Evolutionary conservation across 176 grass and related monocot genomes (phyloP).

Genomic region (Triticum urartu): DNA sequence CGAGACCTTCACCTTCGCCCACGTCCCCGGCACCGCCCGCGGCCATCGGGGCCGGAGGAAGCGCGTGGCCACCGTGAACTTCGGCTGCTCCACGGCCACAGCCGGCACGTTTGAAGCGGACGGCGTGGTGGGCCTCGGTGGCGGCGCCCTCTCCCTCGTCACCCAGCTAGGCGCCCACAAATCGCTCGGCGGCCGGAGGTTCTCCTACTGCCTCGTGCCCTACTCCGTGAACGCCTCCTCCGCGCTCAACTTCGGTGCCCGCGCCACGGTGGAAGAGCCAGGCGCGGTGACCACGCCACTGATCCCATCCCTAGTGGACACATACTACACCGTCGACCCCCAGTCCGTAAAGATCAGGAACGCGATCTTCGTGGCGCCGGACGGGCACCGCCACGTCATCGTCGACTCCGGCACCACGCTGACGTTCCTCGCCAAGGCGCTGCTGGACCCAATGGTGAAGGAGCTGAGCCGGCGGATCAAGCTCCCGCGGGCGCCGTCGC

Average conservation of each 20-base stretch:
- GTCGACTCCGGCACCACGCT: too few relatives aligned
- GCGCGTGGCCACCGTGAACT: conserved; percentile 13
- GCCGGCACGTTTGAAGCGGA: conserved; percentile 27
- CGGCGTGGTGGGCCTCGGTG: conserved; percentile 57
- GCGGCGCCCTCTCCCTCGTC: conserved; percentile 43
- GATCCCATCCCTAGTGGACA: neutral
- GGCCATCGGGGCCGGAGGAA: neutral
- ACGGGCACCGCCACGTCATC: neutral
- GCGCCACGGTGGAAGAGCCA: conserved; percentile 24
- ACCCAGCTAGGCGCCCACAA: conserved; percentile 33
- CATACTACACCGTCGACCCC: conserved; percentile 52
- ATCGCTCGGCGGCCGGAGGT: conserved; percentile 22
- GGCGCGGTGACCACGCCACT: conserved; percentile 36
- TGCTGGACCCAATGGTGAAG: too few relatives aligned
- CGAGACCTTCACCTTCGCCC: conserved; percentile 54
- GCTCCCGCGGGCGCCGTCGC: too few relatives aligned
- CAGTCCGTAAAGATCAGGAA: conserved; percentile 38
- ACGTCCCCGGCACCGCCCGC: neutral
- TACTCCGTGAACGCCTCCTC: too few relatives aligned
- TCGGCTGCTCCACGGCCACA: conserved; percentile 45
- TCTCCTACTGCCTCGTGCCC: conserved; percentile 51
- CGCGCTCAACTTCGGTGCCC: neutral
- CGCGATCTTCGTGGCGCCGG: too few relatives aligned
- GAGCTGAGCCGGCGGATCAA: too few relatives aligned
- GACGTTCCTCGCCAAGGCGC: too few relatives aligned